phyloP scores from a whole-genome alignment of 1,139 yeast genomes.

The Yamadazyma conglobata region DNA sequence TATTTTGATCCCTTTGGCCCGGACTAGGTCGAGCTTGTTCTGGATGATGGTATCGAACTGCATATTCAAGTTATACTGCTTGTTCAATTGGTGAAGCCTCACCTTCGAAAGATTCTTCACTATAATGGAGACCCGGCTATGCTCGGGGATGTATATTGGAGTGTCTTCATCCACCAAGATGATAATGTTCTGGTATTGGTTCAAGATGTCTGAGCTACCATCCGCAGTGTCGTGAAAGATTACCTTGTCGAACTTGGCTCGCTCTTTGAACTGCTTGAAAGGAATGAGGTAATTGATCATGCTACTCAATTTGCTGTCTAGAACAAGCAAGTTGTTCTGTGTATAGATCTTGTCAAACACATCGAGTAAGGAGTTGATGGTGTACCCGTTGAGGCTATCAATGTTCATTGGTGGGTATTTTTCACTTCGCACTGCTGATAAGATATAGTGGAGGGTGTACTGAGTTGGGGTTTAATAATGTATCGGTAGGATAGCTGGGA shows the following conservation, averaged over 20 bases:
- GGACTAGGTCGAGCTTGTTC: constrained; percentile 9
- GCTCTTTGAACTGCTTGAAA: constrained; percentile 52
- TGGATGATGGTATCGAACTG: constrained; percentile 20
- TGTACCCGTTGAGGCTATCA: constrained; percentile 16
- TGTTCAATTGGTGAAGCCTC: constrained; percentile 27
- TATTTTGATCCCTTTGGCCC: constrained; percentile 20
- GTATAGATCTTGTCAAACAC: constrained; percentile 27
- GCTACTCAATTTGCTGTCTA: constrained; percentile 55
- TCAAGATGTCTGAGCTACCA: constrained; percentile 10
- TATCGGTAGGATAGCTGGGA: too few relatives aligned
- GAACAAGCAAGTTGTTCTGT: constrained; percentile 43
- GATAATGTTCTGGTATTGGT: constrained; percentile 32
- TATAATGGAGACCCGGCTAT: constrained; percentile 22
- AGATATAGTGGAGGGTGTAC: too few relatives aligned
- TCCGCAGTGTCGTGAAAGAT: constrained; percentile 33
- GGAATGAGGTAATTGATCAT: constrained; percentile 59
- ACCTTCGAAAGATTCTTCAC: constrained; percentile 30
- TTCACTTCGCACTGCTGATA: too few relatives aligned
- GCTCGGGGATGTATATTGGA: constrained; percentile 13
- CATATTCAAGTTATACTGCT: constrained; percentile 19
- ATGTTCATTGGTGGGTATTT: too few relatives aligned
- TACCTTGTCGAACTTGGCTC: constrained; percentile 56
- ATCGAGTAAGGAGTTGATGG: constrained; percentile 22
- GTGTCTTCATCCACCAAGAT: constrained; percentile 28
- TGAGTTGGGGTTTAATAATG: too few relatives aligned